A percentile compares a stretch with the other conserved stretches of the same genome.
Conservation (phyloP, 2,329 filamentous ascomycete genomes). For the Myotisia sp. region DNA sequence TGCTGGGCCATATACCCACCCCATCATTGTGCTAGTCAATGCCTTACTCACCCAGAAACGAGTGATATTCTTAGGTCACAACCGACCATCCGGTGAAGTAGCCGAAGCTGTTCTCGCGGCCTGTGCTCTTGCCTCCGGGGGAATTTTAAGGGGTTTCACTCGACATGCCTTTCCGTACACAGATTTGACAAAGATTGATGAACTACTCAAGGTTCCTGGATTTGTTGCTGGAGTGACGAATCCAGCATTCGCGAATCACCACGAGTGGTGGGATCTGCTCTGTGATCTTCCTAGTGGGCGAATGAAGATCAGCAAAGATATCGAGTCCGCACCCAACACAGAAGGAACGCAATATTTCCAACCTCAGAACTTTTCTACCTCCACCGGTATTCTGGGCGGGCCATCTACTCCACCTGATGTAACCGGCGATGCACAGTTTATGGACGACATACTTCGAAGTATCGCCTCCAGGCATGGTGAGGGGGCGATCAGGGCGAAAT, state of each 20-base stretch:
- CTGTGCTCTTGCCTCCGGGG: constrained; percentile 83
- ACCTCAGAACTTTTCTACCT: constrained; percentile 41
- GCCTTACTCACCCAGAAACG: constrained; percentile 92
- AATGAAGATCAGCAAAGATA: constrained; percentile 83
- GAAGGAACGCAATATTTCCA: constrained; percentile 82
- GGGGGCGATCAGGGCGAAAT: constrained; percentile 78
- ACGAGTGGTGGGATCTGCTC: constrained; percentile 95
- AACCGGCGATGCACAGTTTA: constrained; percentile 78
- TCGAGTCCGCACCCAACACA: constrained; percentile 65
- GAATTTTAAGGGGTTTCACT: constrained; percentile 84
- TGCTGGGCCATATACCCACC: constrained; percentile 76
- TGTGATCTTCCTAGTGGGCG: constrained; percentile 85
- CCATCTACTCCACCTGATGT: constrained; percentile 41
- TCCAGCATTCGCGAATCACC: constrained; percentile 84
- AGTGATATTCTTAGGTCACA: constrained; percentile 89
- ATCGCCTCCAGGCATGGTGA: constrained; percentile 80
- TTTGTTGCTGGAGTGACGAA: constrained; percentile 98
- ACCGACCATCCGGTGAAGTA: constrained; percentile 86
- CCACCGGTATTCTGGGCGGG: constrained; percentile 9
- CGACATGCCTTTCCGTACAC: constrained; percentile 96
- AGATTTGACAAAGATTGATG: constrained; percentile 93
- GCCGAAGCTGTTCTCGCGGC: constrained; percentile 97
- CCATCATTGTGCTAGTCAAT: constrained; percentile 87
- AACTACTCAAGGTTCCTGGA: constrained; percentile 84
- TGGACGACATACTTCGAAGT: constrained; percentile 69